These are phyloP conservation scores for Phytophthora crassamura DNA, from an alignment of 352 stramenopile species.

Conservation along the genomic window DNA sequence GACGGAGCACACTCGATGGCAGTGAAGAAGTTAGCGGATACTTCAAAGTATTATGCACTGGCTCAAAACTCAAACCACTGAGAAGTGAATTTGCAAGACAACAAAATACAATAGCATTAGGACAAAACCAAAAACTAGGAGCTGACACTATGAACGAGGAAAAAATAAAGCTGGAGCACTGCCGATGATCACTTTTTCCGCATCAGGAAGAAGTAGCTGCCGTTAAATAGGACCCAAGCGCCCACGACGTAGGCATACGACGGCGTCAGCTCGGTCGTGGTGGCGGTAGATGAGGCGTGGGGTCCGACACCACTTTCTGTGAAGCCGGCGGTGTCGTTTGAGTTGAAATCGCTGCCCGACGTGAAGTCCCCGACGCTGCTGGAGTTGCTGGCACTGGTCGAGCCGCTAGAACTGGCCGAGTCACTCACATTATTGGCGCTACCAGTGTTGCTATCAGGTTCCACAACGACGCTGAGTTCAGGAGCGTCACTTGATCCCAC, in stretches of 20 bases:
- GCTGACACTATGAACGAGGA: slow-evolving; percentile 34
- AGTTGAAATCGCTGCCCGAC: slow-evolving; percentile 26
- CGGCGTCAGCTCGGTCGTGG: slow-evolving; percentile 41
- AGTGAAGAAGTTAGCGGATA: no score
- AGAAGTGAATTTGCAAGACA: slow-evolving; percentile 23
- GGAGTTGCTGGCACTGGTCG: slow-evolving; percentile 8
- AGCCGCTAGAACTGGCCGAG: not conserved
- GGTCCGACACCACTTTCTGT: slow-evolving; percentile 28
- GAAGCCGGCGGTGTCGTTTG: slow-evolving; percentile 30
- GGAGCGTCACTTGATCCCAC: slow-evolving; percentile 16
- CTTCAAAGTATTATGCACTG: no score
- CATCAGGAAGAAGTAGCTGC: slow-evolving; percentile 59
- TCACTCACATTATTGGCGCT: not conserved
- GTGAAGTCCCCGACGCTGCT: slow-evolving; percentile 21
- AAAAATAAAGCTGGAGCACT: slow-evolving; percentile 29
- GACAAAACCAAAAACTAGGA: slow-evolving; percentile 30
- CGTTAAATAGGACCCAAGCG: slow-evolving; percentile 55
- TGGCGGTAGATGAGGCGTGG: slow-evolving; percentile 36
- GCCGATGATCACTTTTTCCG: slow-evolving; percentile 42
- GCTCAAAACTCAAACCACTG: not conserved
- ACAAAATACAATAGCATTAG: slow-evolving; percentile 32
- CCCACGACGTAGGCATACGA: slow-evolving; percentile 48
- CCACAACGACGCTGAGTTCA: slow-evolving; percentile 5
- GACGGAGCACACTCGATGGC: no score
- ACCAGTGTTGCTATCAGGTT: slow-evolving; percentile 5